Percentiles rank a stretch among this genome's conserved stretches.
Evolutionary conservation across 352 stramenopile species (phyloP).

Genomic region (Stramenopiles sp.): DNA sequence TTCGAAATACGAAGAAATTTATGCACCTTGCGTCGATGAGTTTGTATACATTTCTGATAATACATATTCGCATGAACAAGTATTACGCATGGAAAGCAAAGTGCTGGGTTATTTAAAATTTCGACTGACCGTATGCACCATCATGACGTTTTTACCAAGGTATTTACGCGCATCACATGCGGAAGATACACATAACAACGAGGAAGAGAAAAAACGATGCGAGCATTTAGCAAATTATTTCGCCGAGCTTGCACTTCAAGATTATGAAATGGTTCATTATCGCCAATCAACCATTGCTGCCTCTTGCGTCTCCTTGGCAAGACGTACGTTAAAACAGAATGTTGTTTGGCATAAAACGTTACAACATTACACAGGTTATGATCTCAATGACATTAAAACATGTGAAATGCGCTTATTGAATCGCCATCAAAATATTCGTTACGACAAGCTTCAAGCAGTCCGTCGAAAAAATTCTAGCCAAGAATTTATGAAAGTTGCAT

Average conservation of each 20-base stretch:
- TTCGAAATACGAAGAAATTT: conserved; percentile 43
- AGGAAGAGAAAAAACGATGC: background rate
- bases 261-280: conserved; percentile 24
- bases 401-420: background rate
- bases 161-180: conserved; percentile 32
- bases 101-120: conserved; percentile 36
- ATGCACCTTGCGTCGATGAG: conserved; percentile 27
- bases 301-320: conserved; percentile 32
- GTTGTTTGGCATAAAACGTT: background rate
- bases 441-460: background rate
- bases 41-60: conserved; percentile 50
- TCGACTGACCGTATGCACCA: conserved; percentile 29
- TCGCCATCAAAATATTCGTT: background rate
- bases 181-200: conserved; percentile 12
- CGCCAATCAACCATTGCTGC: conserved; percentile 25
- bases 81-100: conserved; percentile 34
- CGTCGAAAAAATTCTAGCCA: background rate
- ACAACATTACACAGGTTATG: background rate
- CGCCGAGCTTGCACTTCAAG: conserved; percentile 27
- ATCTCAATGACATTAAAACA: background rate
- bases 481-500: background rate
- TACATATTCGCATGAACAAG: conserved; percentile 32
- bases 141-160: conserved; percentile 29
- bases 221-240: conserved; percentile 31
- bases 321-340: conserved; percentile 30